phyloP scores from a whole-genome alignment of 2,329 filamentous ascomycete genomes.

The Fusarium proliferatum region DNA sequence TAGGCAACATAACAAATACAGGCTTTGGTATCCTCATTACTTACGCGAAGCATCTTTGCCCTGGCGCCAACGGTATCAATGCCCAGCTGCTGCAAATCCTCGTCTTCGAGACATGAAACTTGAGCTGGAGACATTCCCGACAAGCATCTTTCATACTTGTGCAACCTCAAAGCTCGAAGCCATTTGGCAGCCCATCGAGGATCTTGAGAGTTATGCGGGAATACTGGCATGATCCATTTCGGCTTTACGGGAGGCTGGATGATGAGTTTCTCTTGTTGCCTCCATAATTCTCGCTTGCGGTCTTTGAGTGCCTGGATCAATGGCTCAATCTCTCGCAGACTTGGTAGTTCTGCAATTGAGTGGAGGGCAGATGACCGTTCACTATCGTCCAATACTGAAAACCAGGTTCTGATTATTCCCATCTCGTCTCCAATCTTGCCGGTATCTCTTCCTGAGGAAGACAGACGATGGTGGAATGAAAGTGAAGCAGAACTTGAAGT shows the following conservation, averaged over 20 bases:
- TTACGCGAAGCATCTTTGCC: constrained; percentile 42
- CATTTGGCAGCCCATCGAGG: constrained; percentile 43
- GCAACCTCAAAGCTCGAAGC: constrained; percentile 42
- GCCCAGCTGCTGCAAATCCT: constrained; percentile 39
- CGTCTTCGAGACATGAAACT: constrained; percentile 30
- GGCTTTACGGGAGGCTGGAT: constrained; percentile 38
- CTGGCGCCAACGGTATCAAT: constrained; percentile 43
- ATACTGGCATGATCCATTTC: constrained; percentile 42
- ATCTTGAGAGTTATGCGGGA: constrained; percentile 39
- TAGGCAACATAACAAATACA: not conserved
- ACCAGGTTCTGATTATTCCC: constrained; percentile 43
- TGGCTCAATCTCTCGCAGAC: constrained; percentile 43
- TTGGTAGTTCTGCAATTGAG: constrained; percentile 42
- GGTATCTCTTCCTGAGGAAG: constrained; percentile 14
- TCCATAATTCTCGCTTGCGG: constrained; percentile 42
- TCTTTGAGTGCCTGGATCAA: constrained; percentile 44
- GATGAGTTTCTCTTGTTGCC: constrained; percentile 40
- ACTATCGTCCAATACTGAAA: constrained; percentile 39
- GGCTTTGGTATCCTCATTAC: not conserved
- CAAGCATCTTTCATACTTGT: constrained; percentile 43
- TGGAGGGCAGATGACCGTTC: constrained; percentile 36
- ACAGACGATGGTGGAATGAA: constrained; percentile 6
- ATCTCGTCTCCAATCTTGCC: constrained; percentile 37
- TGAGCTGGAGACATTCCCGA: constrained; percentile 39
- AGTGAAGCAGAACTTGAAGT: constrained; percentile 41